phyloP scores from a whole-genome alignment of 805 yeast species.

The Candida koratica region DNA sequence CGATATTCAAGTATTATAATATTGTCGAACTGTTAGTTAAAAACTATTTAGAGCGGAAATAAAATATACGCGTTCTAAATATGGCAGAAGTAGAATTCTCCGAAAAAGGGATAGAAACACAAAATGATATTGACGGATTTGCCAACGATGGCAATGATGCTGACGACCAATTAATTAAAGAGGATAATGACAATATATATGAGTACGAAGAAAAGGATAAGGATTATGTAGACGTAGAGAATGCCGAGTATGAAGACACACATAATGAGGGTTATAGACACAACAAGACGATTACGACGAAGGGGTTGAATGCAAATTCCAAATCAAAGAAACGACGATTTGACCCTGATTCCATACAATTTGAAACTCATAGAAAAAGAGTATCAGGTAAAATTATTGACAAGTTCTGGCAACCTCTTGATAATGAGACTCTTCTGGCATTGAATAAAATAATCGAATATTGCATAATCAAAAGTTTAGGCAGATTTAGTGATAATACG shows the following conservation, averaged over 20 bases:
- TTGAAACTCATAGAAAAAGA: constrained; percentile 12
- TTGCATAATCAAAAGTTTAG: constrained; percentile 24
- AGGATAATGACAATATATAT: background rate
- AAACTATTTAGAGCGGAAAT: background rate
- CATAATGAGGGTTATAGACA: too few relatives aligned
- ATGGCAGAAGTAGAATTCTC: background rate
- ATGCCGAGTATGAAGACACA: too few relatives aligned
- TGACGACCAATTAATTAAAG: background rate
- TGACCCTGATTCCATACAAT: constrained; percentile 14
- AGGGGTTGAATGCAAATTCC: too few relatives aligned
- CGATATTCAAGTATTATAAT: constrained; percentile 2
- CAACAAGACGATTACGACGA: too few relatives aligned
- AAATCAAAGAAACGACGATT: constrained; percentile 7
- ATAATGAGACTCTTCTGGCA: constrained; percentile 14
- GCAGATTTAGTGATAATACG: constrained; percentile 16
- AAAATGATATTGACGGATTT: background rate
- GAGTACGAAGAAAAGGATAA: background rate
- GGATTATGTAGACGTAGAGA: background rate
- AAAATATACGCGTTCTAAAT: constrained; percentile 6
- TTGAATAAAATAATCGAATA: constrained; percentile 25
- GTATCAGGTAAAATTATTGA: constrained; percentile 27
- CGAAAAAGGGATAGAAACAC: background rate
- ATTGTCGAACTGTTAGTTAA: constrained; percentile 5
- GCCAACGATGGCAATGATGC: background rate
- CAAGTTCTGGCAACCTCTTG: constrained; percentile 29